Percentiles rank a stretch among this genome's conserved stretches.
Conservation (phyloP, 2,329 filamentous ascomycete species). For the Escovopsis weberi region DNA sequence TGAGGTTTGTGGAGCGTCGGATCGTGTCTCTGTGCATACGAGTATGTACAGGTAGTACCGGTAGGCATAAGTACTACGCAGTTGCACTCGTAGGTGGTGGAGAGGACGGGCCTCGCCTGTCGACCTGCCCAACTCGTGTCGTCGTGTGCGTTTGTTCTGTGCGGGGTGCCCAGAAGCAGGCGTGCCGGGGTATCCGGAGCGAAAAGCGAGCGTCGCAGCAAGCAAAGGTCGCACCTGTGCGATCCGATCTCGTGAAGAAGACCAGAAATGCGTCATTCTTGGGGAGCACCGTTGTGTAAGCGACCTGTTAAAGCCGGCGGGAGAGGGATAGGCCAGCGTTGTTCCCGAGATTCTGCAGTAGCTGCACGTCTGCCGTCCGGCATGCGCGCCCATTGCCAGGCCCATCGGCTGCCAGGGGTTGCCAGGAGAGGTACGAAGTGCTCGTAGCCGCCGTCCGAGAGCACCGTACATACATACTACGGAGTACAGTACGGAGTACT, state of each 20-base stretch:
- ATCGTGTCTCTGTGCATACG: background rate
- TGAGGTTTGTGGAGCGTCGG: background rate
- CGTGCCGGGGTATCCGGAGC: background rate
- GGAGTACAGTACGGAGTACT: too few species aligned
- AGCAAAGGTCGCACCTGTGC: slow-evolving; percentile 1
- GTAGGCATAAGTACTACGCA: background rate
- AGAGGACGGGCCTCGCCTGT: background rate
- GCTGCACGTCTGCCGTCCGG: background rate
- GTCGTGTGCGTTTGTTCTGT: background rate
- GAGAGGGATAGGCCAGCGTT: background rate
- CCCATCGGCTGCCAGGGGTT: too few species aligned
- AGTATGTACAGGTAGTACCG: too few species aligned
- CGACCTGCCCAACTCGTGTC: background rate
- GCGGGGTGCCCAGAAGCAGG: slow-evolving; percentile 2
- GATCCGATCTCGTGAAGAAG: slow-evolving; percentile 4
- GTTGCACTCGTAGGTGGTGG: background rate
- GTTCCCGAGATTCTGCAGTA: background rate
- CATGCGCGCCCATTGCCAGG: background rate
- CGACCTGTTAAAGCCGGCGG: background rate
- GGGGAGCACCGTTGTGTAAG: background rate
- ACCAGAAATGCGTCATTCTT: background rate
- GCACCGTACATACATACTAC: too few species aligned
- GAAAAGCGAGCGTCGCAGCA: background rate
- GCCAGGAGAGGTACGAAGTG: background rate
- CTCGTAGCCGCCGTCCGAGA: background rate